These are phyloP conservation scores for Nothophytophthora sp. DNA, from an alignment of 352 stramenopile genomes.

Conservation along the genomic window DNA sequence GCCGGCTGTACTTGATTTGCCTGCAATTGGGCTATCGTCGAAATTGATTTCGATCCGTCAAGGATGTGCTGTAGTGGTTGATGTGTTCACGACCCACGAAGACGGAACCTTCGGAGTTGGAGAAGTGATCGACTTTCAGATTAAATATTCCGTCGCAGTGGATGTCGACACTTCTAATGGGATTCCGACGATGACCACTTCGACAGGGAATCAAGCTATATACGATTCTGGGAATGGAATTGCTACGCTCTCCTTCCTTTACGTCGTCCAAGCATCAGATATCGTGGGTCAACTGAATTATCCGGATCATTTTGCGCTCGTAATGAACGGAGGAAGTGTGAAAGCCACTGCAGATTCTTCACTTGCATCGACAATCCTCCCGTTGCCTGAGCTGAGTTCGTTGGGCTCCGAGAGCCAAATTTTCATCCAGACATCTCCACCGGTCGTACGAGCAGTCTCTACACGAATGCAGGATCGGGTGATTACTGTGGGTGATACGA, in stretches of 20 bases:
- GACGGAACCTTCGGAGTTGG: slow-evolving; percentile 53
- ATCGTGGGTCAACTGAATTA: slow-evolving; percentile 30
- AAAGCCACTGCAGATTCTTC: slow-evolving; percentile 11
- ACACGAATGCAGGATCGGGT: slow-evolving; percentile 38
- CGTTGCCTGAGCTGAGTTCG: slow-evolving; percentile 13
- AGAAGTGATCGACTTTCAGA: slow-evolving; percentile 58
- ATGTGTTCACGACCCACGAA: slow-evolving; percentile 48
- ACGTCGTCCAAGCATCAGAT: slow-evolving; percentile 52
- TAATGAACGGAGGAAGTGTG: slow-evolving; percentile 45
- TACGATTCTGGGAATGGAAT: slow-evolving; percentile 52
- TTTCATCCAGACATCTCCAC: slow-evolving; percentile 36
- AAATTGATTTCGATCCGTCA: slow-evolving; percentile 68
- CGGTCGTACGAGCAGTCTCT: slow-evolving; percentile 36
- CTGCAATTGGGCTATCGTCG: slow-evolving; percentile 32
- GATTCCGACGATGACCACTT: slow-evolving; percentile 33
- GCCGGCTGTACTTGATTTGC: slow-evolving; percentile 42
- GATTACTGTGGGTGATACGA: slow-evolving; percentile 54
- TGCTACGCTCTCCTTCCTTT: slow-evolving; percentile 43
- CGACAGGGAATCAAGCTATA: slow-evolving; percentile 37
- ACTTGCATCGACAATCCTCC: slow-evolving; percentile 43
- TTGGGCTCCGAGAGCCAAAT: slow-evolving; percentile 22
- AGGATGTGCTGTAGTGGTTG: slow-evolving; percentile 27
- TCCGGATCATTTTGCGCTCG: slow-evolving; percentile 40
- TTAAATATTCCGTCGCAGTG: slow-evolving; percentile 51
- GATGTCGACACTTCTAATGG: slow-evolving; percentile 38